Percentiles rank a stretch among this genome's conserved stretches.
These are phyloP conservation scores for Candida ulmi DNA, from an alignment of 805 yeast species.

Conservation along the genomic window DNA sequence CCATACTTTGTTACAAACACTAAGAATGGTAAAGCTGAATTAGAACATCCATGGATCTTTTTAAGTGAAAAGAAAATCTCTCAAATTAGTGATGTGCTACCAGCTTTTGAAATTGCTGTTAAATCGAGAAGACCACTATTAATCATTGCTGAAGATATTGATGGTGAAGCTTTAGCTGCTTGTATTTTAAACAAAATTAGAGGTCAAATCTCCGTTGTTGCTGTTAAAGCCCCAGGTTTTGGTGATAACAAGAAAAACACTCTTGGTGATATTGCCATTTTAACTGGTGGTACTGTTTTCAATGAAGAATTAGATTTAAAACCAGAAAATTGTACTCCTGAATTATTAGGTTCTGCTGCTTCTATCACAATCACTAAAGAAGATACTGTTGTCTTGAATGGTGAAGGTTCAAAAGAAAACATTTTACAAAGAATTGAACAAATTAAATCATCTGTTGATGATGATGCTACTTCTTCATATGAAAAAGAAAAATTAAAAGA, in stretches of 20 bases:
- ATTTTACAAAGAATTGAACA: conserved; percentile 83
- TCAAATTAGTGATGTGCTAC: conserved; percentile 84
- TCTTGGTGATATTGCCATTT: conserved; percentile 91
- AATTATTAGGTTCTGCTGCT: conserved; percentile 87
- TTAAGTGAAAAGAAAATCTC: conserved; percentile 85
- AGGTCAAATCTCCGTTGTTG: conserved; percentile 97
- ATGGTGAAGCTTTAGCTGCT: conserved; percentile 98
- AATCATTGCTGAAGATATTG: conserved; percentile 93
- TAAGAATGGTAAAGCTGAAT: conserved; percentile 84
- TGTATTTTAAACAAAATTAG: conserved; percentile 96
- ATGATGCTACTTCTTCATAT: conserved; percentile 44
- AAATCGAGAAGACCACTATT: conserved; percentile 91
- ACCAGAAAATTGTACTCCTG: conserved; percentile 93
- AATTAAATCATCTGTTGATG: conserved; percentile 22
- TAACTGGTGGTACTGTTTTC: conserved; percentile 63
- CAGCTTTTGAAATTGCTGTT: conserved; percentile 91
- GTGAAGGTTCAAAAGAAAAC: conserved; percentile 85
- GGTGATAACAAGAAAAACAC: conserved; percentile 98
- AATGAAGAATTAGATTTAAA: conserved; percentile 79
- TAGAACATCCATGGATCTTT: conserved; percentile 87
- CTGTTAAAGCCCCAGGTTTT: conserved; percentile 98
- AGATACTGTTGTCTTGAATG: conserved; percentile 92
- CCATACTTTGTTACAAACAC: conserved; percentile 96
- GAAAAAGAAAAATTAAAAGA: conserved; percentile 97
- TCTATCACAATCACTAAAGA: conserved; percentile 92